Evolutionary conservation across 306 rosid genomes (phyloP), one percentile per base, ranked within the genome.

Genomic region (Lithocarpus polystachyus): DNA sequence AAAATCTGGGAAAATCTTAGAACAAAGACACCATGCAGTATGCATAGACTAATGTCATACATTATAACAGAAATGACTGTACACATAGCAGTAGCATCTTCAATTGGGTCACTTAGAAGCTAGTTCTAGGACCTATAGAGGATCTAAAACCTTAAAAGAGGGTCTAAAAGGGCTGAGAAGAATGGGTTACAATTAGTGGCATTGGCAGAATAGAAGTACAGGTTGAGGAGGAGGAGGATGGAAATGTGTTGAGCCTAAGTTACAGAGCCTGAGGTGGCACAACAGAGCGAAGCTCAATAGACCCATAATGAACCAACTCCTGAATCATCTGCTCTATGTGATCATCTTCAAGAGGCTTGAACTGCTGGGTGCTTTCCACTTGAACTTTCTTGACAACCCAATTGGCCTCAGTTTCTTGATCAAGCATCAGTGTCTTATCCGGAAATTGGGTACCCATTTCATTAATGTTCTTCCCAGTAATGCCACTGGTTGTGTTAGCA

Each of bases 261-360:
- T 61, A 84, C 68, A 73, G 84, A 77, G 82, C 28, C 40, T 80
- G 75, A 37, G 80, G 67, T 71, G 86, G 82, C 29, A 77, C 24
- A 15, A 80, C 82, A 70, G 93, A 88, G 78, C 92, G 89, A 6
- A 91, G 88, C 80, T 94, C 99, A 84, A 94, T 71, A 2, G 97
- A 91, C 12, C 97, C 97, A 20, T 92, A 92, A 82, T 94, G 86
- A 73, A 94, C 85, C 43, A 95, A 67, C 82, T 95, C 99, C 78
- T 92, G 88, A 11, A 95, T 95, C 99, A 95, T 95, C 80, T 95
- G 97, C 79, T 95, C 92, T 5, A 95, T 92, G 76, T 94, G 94
- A 77, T 89, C 94, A 69, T 92, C 99, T 61, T 95, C 97, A 68
- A 91, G 91, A 43, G 91, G 80, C 78, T 82, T 80, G 79, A 86